Evolutionary conservation across 164 flowering plant genomes (phyloP).

Genomic region (Sextonia rubra): DNA sequence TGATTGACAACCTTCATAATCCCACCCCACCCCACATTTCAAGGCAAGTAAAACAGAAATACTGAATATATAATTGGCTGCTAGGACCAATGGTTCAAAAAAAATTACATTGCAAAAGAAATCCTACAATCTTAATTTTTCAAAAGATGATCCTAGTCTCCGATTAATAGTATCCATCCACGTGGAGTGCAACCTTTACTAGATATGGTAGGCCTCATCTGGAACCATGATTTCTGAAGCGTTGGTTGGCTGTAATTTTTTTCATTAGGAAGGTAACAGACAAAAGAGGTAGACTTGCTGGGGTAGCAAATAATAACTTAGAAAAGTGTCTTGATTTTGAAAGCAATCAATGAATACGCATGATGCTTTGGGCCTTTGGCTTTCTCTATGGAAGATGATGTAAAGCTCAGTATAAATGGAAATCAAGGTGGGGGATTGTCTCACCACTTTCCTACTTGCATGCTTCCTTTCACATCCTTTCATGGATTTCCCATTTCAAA

Average conservation of each 20-base stretch:
- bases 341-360: neutral
- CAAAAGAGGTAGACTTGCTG: constrained; percentile 7
- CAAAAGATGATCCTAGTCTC: neutral
- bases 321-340: constrained; percentile 2
- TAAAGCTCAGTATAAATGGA: neutral
- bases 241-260: constrained; percentile 4
- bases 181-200: neutral
- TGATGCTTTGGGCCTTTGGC: neutral
- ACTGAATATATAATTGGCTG: too few species aligned
- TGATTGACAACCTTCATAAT: too few species aligned
- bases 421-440: constrained; percentile 7
- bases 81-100: too few species aligned
- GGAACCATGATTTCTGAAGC: neutral
- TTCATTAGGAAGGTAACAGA: neutral
- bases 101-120: neutral
- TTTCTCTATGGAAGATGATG: too few species aligned
- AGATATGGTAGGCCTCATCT: constrained; percentile 3
- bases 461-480: constrained; percentile 2
- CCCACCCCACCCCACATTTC: too few species aligned
- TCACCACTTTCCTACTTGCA: constrained; percentile 8
- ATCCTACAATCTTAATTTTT: neutral
- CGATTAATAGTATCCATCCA: neutral
- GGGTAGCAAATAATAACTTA: constrained; percentile 10
- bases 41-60: too few species aligned
- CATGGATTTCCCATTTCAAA: constrained; percentile 5